Base-by-base conservation (phyloP, 2,329 filamentous ascomycete species). In the Cercospora sp. region DNA sequence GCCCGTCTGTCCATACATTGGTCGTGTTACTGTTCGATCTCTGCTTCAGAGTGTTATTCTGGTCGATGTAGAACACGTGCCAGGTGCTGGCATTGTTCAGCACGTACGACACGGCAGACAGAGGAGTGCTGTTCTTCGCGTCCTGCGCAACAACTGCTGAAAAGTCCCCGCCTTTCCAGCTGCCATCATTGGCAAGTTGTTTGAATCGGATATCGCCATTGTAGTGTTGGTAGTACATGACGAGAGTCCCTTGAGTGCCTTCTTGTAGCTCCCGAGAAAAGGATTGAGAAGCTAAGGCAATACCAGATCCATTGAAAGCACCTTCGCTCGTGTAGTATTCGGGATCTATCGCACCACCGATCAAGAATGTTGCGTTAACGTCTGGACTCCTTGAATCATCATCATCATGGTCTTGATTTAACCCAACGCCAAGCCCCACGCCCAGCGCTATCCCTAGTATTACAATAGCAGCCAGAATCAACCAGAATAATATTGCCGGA, bases 261-360 rank as follows among this genome's bases (percentile, higher is more conserved):
- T 73, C 72, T 30, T 76, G 30, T 9, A 73, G 64, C 23, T 71
- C 58, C 3, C 64, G 60, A 5, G 70, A 78, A 73, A 81, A 82
- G 0, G 80, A 82, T 53, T 82, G 80, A 6, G 79, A 79, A 18
- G 82, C 81, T 9, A 83, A 66, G 0, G 81, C 82, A 45, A 83
- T 80, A 10, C 82, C 82, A 13, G 80, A 80, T n/a, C 82, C 82
- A 66, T 83, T 83, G 74, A 82, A 83, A 5, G 81, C 81, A 20
- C 82, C 82, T 31, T 77, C 74, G 9, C 71, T 78, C 7, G 80
- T 80, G 55, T 80, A 76, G 66, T 81, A 82, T 0, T 75, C 66
- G 0, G 78, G 73, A 58, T 79, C 75, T 5, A 83, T 76, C 3
- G 79, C 73, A 13, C 81, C 81, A 16, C 81, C 81, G 26, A 83